These are phyloP conservation scores for Fusarium tuaranense DNA, from an alignment of 2,329 filamentous ascomycete species.

Conservation along the genomic window DNA sequence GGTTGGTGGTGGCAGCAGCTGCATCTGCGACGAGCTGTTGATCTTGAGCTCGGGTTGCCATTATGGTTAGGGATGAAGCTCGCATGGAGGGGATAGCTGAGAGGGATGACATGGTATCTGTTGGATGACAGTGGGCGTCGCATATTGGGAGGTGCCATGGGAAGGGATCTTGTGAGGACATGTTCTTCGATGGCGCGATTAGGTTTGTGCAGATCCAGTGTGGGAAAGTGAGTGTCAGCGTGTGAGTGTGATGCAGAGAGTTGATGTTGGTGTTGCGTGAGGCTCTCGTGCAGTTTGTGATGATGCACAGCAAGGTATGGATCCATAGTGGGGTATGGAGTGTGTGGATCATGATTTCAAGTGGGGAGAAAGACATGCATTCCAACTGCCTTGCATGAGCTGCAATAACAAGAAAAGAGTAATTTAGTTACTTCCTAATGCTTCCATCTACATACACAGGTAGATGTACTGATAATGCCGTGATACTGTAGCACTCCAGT, in stretches of 20 bases:
- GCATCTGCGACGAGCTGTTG: slow-evolving; percentile 74
- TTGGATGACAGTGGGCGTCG: slow-evolving; percentile 88
- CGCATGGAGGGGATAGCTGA: slow-evolving; percentile 72
- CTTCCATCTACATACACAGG: neutral
- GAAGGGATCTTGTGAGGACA: slow-evolving; percentile 52
- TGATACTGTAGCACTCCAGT: neutral
- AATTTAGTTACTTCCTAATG: neutral
- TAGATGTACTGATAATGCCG: neutral
- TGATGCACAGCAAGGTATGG: neutral
- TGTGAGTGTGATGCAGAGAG: neutral
- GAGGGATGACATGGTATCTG: slow-evolving; percentile 77
- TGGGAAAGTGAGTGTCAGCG: neutral
- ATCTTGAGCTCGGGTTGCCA: slow-evolving; percentile 82
- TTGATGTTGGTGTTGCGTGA: slow-evolving; percentile 11
- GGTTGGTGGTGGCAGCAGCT: slow-evolving; percentile 68
- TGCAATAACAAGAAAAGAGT: neutral
- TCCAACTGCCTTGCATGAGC: neutral
- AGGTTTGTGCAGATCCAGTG: neutral
- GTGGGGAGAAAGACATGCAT: neutral
- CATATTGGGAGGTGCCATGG: slow-evolving; percentile 79
- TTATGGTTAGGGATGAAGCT: slow-evolving; percentile 74
- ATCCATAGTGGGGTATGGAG: neutral
- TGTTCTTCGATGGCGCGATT: neutral
- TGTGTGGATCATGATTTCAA: neutral
- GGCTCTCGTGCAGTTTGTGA: neutral